Conservation (phyloP, 768 basidiomycete species). For the Lactarius indigo region DNA sequence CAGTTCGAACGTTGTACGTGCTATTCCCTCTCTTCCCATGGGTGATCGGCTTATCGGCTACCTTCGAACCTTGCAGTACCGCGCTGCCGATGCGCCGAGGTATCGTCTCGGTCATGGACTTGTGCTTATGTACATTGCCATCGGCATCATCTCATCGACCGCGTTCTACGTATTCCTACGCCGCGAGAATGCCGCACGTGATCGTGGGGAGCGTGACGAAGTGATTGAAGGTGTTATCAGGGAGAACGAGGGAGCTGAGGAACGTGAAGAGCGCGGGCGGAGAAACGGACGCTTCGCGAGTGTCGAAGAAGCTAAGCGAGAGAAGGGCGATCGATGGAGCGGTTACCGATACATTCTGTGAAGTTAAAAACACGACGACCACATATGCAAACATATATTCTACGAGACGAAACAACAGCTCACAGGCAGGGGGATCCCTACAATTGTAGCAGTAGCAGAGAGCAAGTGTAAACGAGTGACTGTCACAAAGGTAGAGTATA, state of each 20-base stretch:
- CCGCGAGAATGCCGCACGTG: conserved; percentile 61
- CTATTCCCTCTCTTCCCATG: neutral
- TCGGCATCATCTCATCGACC: conserved; percentile 52
- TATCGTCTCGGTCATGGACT: conserved; percentile 61
- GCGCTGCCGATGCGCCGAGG: conserved; percentile 61
- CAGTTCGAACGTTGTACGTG: conserved; percentile 68
- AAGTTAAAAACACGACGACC: conserved; percentile 23
- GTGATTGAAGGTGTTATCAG: conserved; percentile 50
- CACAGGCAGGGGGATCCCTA: conserved; percentile 1
- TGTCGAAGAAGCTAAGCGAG: conserved; percentile 60
- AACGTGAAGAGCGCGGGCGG: conserved; percentile 31
- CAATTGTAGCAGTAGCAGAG: conserved; percentile 10
- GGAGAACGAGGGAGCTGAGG: conserved; percentile 29
- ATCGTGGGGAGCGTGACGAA: conserved; percentile 66
- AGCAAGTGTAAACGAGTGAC: conserved; percentile 3
- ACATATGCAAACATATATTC: conserved; percentile 18
- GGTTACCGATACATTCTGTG: conserved; percentile 67
- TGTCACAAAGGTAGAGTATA: conserved; percentile 11
- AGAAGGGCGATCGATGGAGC: conserved; percentile 73
- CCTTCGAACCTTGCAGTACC: conserved; percentile 43
- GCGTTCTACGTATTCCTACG: conserved; percentile 43
- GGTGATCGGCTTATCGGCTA: neutral
- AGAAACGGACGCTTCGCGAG: conserved; percentile 57
- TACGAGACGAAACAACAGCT: conserved; percentile 15
- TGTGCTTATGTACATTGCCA: conserved; percentile 67